Conservation (phyloP, 371 early-diverging fungal genomes). For the Mortierella sp. region DNA sequence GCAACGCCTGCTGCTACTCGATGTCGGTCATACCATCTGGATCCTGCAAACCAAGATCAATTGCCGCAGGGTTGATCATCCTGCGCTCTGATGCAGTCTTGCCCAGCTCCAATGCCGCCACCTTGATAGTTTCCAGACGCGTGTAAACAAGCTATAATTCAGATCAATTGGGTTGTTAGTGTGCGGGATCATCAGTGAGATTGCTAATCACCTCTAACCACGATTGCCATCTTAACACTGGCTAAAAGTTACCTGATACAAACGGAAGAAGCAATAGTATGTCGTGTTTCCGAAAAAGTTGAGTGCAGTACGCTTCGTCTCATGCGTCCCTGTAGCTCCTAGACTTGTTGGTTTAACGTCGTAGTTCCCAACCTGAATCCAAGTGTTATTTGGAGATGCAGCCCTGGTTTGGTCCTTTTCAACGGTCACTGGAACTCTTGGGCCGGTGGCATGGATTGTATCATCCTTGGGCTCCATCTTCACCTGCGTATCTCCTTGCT, state of each 20-base stretch:
- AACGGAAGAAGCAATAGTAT: conserved; percentile 90
- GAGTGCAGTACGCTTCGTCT: conserved; percentile 56
- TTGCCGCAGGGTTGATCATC: conserved; percentile 79
- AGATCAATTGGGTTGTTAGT: neutral
- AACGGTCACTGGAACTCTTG: conserved; percentile 39
- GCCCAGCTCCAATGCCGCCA: conserved; percentile 69
- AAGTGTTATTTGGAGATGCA: conserved; percentile 41
- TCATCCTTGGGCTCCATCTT: conserved; percentile 60
- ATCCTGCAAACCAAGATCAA: conserved; percentile 82
- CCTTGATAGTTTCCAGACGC: conserved; percentile 83
- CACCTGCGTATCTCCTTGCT: conserved; percentile 62
- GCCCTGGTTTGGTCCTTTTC: conserved; percentile 41
- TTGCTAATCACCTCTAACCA: neutral
- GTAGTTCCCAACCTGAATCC: conserved; percentile 53
- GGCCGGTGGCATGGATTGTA: conserved; percentile 40
- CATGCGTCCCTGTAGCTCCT: conserved; percentile 28
- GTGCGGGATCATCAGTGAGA: no score
- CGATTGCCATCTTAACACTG: neutral
- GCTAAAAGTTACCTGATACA: conserved; percentile 73
- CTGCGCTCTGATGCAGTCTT: conserved; percentile 67
- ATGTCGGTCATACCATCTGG: conserved; percentile 40
- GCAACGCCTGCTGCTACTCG: neutral
- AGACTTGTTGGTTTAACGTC: conserved; percentile 48
- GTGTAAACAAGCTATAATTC: conserved; percentile 77
- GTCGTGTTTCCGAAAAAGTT: conserved; percentile 76